A percentile compares a stretch with the other conserved stretches of the same genome.
These are phyloP conservation scores for Seminavis robusta DNA, from an alignment of 108 stramenopile species.

Conservation along the genomic window DNA sequence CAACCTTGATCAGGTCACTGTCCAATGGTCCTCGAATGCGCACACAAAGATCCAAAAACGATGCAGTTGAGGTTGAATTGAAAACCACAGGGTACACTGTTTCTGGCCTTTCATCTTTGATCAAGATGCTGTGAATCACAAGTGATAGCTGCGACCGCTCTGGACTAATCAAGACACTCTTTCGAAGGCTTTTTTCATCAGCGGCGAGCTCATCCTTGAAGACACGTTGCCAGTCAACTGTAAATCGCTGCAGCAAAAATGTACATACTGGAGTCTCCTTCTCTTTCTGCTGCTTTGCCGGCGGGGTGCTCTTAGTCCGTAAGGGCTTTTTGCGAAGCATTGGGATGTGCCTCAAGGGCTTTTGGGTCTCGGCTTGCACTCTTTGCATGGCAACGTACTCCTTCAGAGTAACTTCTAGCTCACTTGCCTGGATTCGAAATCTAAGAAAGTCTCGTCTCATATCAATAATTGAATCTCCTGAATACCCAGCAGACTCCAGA, in stretches of 20 bases:
- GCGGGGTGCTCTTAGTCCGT: not conserved
- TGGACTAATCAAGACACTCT: conserved; percentile 17
- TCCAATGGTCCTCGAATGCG: conserved; percentile 64
- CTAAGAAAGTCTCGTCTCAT: conserved; percentile 65
- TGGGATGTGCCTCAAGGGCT: not conserved
- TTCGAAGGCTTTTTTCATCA: conserved; percentile 5
- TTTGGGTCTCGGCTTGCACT: not conserved
- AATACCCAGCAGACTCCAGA: not conserved
- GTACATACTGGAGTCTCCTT: conserved; percentile 38
- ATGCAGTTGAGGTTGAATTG: conserved; percentile 55
- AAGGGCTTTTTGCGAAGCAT: conserved; percentile 2
- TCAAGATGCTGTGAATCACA: conserved; percentile 61
- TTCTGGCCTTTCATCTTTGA: conserved; percentile 70
- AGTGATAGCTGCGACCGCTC: conserved; percentile 75
- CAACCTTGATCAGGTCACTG: conserved; percentile 71
- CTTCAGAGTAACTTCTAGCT: conserved; percentile 69
- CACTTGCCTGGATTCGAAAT: conserved; percentile 75
- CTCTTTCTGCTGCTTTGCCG: no score
- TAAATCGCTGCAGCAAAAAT: conserved; percentile 64
- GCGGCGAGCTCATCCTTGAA: conserved; percentile 53
- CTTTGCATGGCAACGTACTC: conserved; percentile 24
- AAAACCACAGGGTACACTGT: conserved; percentile 63
- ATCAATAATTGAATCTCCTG: no score
- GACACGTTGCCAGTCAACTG: conserved; percentile 79
- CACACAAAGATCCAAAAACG: conserved; percentile 78